A percentile compares a stretch with the other conserved stretches of the same genome.
These are phyloP conservation scores for Paralagenidium karlingii DNA, from an alignment of 352 stramenopile species.

Conservation along the genomic window DNA sequence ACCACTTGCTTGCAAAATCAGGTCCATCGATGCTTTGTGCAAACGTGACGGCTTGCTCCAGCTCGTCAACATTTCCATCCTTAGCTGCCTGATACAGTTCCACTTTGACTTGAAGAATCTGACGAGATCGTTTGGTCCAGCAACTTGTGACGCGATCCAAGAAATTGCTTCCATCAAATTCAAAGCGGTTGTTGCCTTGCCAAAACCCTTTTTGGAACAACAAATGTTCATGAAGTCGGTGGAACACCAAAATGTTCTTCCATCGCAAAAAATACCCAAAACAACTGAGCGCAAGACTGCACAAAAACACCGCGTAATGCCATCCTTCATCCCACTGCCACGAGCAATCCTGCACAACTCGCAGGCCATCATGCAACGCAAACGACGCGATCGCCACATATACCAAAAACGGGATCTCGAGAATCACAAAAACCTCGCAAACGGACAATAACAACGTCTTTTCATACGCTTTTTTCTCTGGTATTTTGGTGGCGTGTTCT, in stretches of 20 bases:
- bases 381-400: no score
- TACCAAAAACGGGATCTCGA: constrained; percentile 65
- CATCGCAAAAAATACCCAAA: constrained; percentile 53
- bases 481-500: constrained; percentile 10
- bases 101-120: no score
- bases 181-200: constrained; percentile 40
- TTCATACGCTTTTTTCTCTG: no score
- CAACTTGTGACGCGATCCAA: constrained; percentile 33
- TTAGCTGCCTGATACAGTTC: constrained; percentile 55
- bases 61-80: constrained; percentile 34
- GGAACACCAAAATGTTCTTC: constrained; percentile 71
- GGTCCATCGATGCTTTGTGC: constrained; percentile 39
- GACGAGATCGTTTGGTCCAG: no score
- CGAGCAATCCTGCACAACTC: no score
- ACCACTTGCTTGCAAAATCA: constrained; percentile 58
- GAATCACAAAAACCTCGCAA: constrained; percentile 63
- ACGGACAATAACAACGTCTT: constrained; percentile 62
- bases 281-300: no score
- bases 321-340: no score
- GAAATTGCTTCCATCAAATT: no score
- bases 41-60: constrained; percentile 24
- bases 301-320: no score
- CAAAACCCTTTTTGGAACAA: constrained; percentile 57
- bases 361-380: no score
- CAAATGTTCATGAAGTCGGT: constrained; percentile 65